Conservation (phyloP, 495 filamentous ascomycete species). For the Cairneyella variabilis region DNA sequence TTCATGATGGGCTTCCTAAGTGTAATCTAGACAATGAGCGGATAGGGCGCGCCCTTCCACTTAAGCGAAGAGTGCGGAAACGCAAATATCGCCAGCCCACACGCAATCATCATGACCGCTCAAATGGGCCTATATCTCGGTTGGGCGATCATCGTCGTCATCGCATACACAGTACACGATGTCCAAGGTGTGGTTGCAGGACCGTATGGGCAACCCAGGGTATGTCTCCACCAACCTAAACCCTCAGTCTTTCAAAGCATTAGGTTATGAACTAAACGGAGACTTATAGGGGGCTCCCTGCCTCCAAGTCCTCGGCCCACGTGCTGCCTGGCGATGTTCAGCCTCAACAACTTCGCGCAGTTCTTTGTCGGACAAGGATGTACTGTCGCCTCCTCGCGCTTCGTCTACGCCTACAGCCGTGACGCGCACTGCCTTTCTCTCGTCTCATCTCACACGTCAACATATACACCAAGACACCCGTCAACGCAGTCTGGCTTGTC, state of each 20-base stretch:
- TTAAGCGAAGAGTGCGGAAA: slow-evolving; percentile 73
- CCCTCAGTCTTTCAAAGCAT: too few species aligned
- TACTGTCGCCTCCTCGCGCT: slow-evolving; percentile 55
- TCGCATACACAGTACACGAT: slow-evolving; percentile 69
- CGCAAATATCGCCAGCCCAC: slow-evolving; percentile 66
- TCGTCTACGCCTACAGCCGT: slow-evolving; percentile 58
- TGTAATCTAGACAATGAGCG: slow-evolving; percentile 47
- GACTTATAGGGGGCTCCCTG: too few species aligned
- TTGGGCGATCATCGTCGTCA: slow-evolving; percentile 69
- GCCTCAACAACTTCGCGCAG: slow-evolving; percentile 66
- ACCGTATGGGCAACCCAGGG: slow-evolving; percentile 63
- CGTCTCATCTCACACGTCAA: slow-evolving; percentile 46
- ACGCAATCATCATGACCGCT: slow-evolving; percentile 69
- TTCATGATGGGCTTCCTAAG: slow-evolving; percentile 74
- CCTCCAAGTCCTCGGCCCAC: slow-evolving; percentile 60
- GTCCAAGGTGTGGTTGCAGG: slow-evolving; percentile 56
- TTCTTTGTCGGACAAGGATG: slow-evolving; percentile 64
- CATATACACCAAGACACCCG: slow-evolving; percentile 57
- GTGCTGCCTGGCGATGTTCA: slow-evolving; percentile 57
- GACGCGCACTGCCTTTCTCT: slow-evolving; percentile 55
- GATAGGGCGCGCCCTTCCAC: slow-evolving; percentile 72
- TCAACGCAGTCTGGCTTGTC: slow-evolving; percentile 72
- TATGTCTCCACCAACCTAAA: too few species aligned
- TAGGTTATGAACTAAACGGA: too few species aligned
- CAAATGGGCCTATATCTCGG: slow-evolving; percentile 62